Percentiles rank a stretch among this genome's conserved stretches.
These are phyloP conservation scores for Aureobasidium mangrovei DNA, from an alignment of 2,329 filamentous ascomycete genomes.

Conservation along the genomic window DNA sequence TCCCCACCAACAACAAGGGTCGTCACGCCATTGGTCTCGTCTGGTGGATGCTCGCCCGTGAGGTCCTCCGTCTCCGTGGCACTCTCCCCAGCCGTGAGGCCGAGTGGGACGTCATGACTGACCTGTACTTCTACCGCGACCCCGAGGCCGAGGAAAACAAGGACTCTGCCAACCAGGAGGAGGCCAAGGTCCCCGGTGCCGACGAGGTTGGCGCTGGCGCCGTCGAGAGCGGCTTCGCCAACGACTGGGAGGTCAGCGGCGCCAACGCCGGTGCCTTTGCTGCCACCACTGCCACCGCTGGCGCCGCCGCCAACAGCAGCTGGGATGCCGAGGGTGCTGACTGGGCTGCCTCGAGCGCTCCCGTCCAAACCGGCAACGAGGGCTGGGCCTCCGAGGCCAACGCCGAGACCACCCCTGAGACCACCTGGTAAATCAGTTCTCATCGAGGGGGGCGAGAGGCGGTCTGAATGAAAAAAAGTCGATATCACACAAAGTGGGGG, in stretches of 20 bases:
- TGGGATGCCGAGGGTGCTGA: constrained; percentile 57
- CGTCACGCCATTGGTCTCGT: constrained; percentile 96
- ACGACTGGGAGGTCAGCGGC: constrained; percentile 77
- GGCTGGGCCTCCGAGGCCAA: constrained; percentile 41
- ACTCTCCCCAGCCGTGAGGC: constrained; percentile 93
- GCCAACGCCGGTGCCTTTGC: constrained; percentile 59
- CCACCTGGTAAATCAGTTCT: constrained; percentile 37
- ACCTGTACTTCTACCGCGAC: constrained; percentile 99
- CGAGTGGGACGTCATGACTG: constrained; percentile 98
- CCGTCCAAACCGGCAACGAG: constrained; percentile 40
- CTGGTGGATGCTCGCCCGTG: constrained; percentile 99
- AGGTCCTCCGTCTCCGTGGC: constrained; percentile 97
- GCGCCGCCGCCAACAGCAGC: constrained; percentile 53
- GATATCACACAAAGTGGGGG: constrained; percentile 7
- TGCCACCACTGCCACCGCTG: constrained; percentile 48
- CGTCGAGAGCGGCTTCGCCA: constrained; percentile 69
- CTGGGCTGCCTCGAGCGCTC: constrained; percentile 55
- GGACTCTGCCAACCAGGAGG: constrained; percentile 70
- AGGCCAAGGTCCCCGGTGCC: constrained; percentile 72
- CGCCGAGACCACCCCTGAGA: constrained; percentile 28
- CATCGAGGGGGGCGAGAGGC: constrained; percentile 8
- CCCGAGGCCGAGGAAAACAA: constrained; percentile 99
- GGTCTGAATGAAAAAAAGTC: constrained; percentile 1
- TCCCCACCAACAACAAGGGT: constrained; percentile 99
- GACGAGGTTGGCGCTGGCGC: constrained; percentile 76